These are phyloP conservation scores for Astrephomene gubernaculifera DNA, from an alignment of 139 green algal genomes.

Conservation along the genomic window DNA sequence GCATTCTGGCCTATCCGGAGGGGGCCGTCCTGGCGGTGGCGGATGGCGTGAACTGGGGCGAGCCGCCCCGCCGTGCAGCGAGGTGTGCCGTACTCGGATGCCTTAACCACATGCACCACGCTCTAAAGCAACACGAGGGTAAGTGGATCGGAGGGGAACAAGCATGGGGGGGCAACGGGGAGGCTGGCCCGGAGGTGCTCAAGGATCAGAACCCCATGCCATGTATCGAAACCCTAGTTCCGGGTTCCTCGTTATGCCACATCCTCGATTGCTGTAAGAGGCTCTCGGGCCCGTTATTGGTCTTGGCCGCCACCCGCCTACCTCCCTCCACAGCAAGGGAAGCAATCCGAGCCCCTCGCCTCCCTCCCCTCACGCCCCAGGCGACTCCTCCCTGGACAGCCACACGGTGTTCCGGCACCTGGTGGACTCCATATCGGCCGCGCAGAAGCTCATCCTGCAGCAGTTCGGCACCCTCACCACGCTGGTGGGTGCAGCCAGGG, in stretches of 20 bases:
- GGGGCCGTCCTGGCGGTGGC: slow-evolving; percentile 50
- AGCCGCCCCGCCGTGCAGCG: slow-evolving; percentile 46
- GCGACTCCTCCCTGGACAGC: slow-evolving; percentile 9
- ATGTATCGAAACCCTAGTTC: no score
- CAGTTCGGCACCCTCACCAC: slow-evolving; percentile 64
- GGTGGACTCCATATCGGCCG: slow-evolving; percentile 32
- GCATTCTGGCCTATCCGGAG: slow-evolving; percentile 35
- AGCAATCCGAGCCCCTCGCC: no score
- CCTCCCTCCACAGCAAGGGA: no score
- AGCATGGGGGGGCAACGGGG: no score
- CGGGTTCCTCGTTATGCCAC: no score
- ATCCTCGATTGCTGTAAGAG: no score
- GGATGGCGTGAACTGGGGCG: slow-evolving; percentile 66
- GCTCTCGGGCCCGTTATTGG: no score
- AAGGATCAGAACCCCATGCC: not conserved
- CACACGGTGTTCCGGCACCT: slow-evolving; percentile 49
- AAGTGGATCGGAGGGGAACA: no score
- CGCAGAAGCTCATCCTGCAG: slow-evolving; percentile 57
- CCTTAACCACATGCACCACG: slow-evolving; percentile 47
- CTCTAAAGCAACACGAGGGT: slow-evolving; percentile 42
- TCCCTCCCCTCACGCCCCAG: slow-evolving; percentile 17
- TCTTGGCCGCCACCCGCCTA: no score
- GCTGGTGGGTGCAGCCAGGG: slow-evolving; percentile 41
- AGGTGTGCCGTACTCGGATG: slow-evolving; percentile 54
- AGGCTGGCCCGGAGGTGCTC: no score